Conservation (phyloP, 495 filamentous ascomycete genomes). For the Neurospora pannonica region DNA sequence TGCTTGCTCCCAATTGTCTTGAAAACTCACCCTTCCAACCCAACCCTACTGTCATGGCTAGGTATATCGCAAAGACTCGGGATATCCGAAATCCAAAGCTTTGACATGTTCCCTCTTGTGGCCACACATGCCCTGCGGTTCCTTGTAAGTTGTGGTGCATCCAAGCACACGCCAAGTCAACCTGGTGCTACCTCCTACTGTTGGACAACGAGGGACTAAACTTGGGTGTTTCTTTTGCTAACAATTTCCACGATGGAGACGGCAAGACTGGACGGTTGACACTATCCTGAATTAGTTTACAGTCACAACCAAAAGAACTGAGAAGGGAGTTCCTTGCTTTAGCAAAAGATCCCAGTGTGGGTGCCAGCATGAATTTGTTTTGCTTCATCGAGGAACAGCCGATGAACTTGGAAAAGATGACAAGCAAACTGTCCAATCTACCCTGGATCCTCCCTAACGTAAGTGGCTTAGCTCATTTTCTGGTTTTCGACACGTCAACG, state of each 20-base stretch:
- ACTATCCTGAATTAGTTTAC: too few relatives aligned
- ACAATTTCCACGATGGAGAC: too few relatives aligned
- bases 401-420: neutral
- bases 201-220: too few relatives aligned
- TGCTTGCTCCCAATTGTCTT: neutral
- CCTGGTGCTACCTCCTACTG: neutral
- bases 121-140: neutral
- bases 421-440: too few relatives aligned
- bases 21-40: neutral
- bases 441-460: too few relatives aligned
- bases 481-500: too few relatives aligned
- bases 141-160: neutral
- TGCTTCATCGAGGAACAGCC: neutral
- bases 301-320: constrained; percentile 11
- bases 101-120: too few relatives aligned
- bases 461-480: too few relatives aligned
- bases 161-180: neutral
- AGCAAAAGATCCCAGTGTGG: neutral
- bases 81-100: too few relatives aligned
- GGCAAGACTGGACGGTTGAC: too few relatives aligned
- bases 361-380: neutral
- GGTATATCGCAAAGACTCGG: too few relatives aligned
- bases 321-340: neutral
- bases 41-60: neutral
- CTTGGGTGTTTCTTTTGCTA: too few relatives aligned